These are phyloP conservation scores for Geopyxis carbonaria DNA, from an alignment of 495 filamentous ascomycete genomes.

Conservation along the genomic window DNA sequence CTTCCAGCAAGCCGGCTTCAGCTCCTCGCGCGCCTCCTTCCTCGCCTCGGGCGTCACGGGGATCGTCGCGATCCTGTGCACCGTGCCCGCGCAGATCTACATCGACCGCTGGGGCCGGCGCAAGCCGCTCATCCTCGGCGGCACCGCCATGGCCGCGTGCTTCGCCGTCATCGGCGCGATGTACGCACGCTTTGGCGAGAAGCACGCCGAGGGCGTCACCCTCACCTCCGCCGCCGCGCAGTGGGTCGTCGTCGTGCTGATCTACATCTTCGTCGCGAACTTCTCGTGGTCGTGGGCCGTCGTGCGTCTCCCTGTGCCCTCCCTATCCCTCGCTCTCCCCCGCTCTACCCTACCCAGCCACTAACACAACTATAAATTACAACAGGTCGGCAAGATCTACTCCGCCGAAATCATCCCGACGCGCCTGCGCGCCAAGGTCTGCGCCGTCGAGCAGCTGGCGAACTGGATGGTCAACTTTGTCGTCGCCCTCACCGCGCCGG, in stretches of 20 bases:
- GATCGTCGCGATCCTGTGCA: slow-evolving; percentile 32
- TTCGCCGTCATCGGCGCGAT: slow-evolving; percentile 35
- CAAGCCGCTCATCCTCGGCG: slow-evolving; percentile 42
- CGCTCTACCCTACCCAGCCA: too few species aligned
- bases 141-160: slow-evolving; percentile 30
- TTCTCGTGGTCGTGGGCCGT: too few species aligned
- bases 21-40: slow-evolving; percentile 30
- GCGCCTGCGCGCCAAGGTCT: too few species aligned
- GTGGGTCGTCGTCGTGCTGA: slow-evolving; percentile 10
- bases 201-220: too few species aligned
- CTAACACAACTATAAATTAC: too few species aligned
- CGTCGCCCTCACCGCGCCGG: slow-evolving; percentile 45
- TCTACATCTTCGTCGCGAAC: slow-evolving; percentile 30
- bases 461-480: slow-evolving; percentile 46
- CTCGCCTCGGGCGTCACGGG: slow-evolving; percentile 37
- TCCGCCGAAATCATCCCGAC: too few species aligned
- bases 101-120: slow-evolving; percentile 49
- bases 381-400: too few species aligned
- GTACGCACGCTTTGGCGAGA: too few species aligned
- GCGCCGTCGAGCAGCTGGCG: too few species aligned
- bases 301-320: too few species aligned
- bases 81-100: slow-evolving; percentile 37
- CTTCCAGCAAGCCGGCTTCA: slow-evolving; percentile 35
- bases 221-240: slow-evolving; percentile 4
- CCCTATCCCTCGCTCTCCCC: too few species aligned